phyloP scores from a whole-genome alignment of 352 stramenopile genomes.

The Globisporangium cederbergense region DNA sequence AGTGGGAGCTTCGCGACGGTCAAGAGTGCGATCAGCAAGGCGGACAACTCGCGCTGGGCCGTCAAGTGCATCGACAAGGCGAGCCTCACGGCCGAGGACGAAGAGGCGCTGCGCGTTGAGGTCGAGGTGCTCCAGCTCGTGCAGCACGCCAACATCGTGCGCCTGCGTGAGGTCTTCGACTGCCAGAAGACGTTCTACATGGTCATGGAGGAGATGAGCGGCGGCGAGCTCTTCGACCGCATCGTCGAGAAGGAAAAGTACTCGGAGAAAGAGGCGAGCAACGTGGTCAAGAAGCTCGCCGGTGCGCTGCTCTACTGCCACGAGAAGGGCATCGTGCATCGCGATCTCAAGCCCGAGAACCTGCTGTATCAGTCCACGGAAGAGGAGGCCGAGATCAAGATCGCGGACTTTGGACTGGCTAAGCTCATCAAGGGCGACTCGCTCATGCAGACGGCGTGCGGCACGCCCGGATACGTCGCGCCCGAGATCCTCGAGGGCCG shows the following conservation, averaged over 20 bases:
- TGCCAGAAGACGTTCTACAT: conserved; percentile 90
- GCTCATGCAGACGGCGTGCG: conserved; percentile 93
- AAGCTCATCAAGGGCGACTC: conserved; percentile 92
- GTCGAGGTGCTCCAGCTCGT: conserved; percentile 82
- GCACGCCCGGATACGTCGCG: conserved; percentile 95
- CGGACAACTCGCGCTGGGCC: conserved; percentile 73
- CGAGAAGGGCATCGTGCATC: conserved; percentile 88
- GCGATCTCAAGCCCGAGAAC: conserved; percentile 88
- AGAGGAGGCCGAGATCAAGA: conserved; percentile 92
- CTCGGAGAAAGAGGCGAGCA: conserved; percentile 83
- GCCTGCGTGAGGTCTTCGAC: conserved; percentile 86
- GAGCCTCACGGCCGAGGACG: conserved; percentile 73
- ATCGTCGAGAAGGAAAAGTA: conserved; percentile 93
- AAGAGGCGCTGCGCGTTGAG: conserved; percentile 78
- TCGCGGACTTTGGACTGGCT: conserved; percentile 88
- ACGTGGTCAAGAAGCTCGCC: conserved; percentile 83
- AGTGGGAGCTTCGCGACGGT: conserved; percentile 86
- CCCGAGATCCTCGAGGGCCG: conserved; percentile 94
- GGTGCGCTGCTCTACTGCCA: conserved; percentile 87
- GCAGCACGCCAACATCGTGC: conserved; percentile 86
- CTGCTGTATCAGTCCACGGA: conserved; percentile 83
- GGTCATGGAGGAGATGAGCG: conserved; percentile 91
- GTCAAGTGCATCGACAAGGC: conserved; percentile 87
- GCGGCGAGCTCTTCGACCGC: conserved; percentile 91
- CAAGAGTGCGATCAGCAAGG: conserved; percentile 75